Conservation (phyloP, 768 basidiomycete genomes). For the Tulasnella sp. region DNA sequence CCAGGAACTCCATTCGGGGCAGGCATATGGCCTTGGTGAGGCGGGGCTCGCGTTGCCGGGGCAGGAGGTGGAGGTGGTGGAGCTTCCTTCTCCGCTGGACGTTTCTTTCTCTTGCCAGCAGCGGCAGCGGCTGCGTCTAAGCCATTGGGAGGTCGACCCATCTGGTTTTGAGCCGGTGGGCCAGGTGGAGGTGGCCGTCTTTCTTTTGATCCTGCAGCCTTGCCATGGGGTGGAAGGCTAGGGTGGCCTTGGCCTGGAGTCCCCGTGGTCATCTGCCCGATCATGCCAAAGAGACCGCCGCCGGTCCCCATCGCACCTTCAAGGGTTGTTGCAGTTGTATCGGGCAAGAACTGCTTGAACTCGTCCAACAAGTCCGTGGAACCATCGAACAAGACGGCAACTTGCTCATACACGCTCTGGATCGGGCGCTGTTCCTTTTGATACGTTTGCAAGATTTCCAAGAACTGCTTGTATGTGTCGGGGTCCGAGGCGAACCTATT, state of each 20-base stretch:
- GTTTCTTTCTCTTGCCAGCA: conserved; percentile 56
- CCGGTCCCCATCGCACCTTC: conserved; percentile 31
- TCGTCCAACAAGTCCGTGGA: conserved; percentile 68
- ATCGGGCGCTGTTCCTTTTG: conserved; percentile 67
- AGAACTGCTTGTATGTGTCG: conserved; percentile 87
- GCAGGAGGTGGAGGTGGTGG: conserved; percentile 50
- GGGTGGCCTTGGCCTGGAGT: neutral
- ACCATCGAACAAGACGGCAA: conserved; percentile 74
- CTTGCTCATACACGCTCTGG: conserved; percentile 66
- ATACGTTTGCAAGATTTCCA: conserved; percentile 84
- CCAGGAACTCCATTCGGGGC: conserved; percentile 17
- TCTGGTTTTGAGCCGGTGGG: neutral
- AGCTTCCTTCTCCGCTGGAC: conserved; percentile 61
- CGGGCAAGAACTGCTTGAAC: conserved; percentile 31
- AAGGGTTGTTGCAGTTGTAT: conserved; percentile 23
- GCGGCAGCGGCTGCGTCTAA: conserved; percentile 40
- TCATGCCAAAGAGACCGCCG: conserved; percentile 31
- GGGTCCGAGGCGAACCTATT: conserved; percentile 80
- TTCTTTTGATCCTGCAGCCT: neutral
- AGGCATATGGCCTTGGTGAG: neutral
- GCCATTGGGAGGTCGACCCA: neutral
- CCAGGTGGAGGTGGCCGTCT: conserved; percentile 7
- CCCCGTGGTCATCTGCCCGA: conserved; percentile 20
- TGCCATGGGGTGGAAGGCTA: neutral
- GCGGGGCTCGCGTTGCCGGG: conserved; percentile 16